These are phyloP conservation scores for Endotrypanum monterogeii DNA, from an alignment of 208 protist species.

Conservation along the genomic window DNA sequence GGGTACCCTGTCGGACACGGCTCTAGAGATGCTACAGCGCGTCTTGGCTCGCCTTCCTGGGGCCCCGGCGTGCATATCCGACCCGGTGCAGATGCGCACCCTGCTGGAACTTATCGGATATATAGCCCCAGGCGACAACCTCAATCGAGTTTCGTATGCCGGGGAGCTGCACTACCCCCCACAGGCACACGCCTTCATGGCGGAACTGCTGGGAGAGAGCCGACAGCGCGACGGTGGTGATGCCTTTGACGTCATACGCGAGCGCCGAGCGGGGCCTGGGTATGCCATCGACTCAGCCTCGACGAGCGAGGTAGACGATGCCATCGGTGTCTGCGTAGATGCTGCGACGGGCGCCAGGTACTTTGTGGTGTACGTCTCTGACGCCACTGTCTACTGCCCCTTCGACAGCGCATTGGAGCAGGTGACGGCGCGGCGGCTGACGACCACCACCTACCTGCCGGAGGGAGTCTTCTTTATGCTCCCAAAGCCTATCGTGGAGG, in stretches of 20 bases:
- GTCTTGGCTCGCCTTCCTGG: constrained; percentile 56
- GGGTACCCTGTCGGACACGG: constrained; percentile 57
- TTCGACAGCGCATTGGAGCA: constrained; percentile 81
- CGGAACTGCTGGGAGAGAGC: constrained; percentile 37
- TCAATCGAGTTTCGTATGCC: constrained; percentile 61
- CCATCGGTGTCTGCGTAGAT: constrained; percentile 78
- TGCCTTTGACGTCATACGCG: constrained; percentile 67
- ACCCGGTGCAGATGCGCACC: constrained; percentile 57
- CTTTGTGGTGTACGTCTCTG: constrained; percentile 89
- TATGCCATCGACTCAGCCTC: constrained; percentile 90
- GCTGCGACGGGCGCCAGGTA: constrained; percentile 50
- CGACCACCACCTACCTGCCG: constrained; percentile 89
- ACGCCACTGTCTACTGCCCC: constrained; percentile 89
- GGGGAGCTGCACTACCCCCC: constrained; percentile 73
- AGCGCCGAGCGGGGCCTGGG: constrained; percentile 40
- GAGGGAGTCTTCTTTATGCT: constrained; percentile 92
- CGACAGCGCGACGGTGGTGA: constrained; percentile 66
- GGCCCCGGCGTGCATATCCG: constrained; percentile 39
- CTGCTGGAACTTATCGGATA: constrained; percentile 68
- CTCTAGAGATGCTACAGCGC: constrained; percentile 50
- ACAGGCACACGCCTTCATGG: constrained; percentile 63
- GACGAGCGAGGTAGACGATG: constrained; percentile 92
- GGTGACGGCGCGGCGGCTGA: constrained; percentile 76
- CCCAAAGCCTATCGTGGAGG: constrained; percentile 83
- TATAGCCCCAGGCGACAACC: constrained; percentile 70